Evolutionary conservation across 805 yeast species (phyloP), one percentile per base, ranked within the genome.

Genomic region (Kregervanrija pseudodelftensis): DNA sequence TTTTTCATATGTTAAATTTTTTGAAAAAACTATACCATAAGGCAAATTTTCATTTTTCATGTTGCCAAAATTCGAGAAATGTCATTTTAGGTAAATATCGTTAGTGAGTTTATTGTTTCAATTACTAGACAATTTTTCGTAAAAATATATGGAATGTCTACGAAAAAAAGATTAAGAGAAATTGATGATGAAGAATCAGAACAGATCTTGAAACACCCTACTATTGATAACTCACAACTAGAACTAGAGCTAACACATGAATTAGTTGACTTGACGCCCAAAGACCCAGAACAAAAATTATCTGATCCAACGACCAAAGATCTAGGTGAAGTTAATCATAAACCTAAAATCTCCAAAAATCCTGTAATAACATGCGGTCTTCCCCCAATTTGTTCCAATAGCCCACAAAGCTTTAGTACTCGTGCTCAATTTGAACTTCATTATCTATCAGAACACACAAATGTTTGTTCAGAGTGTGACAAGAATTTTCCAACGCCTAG

Each of bases 401-500:
- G 33, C 4, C 59, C 60, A 13, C 30, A 35, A 9, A 16, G 11
- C 4, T 54, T 58, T 41, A 30, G 38, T 2, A 41, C 31, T 10
- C 36, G 37, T 16, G 33, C 36, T 11, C 46, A 42, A 40, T 46
- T 52, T 47, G 59, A 57, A 41, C 8, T 42, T 4, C 59, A 72
- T 55, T 57, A 59, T 49, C 38, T 53, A 5, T 28, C 49, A 1
- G 30, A 33, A 4, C 66, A 63, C 42, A 50, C 60, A 4, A 51
- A 65, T 49, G 49, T 58, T 1, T 73, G 79, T 47, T 41, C 49
- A 0, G 61, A 57, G 33, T 74, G 80, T 49, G 48, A 52, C 9
- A 60, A 53, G 36, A 60, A 56, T 47, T 72, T 77, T 45, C 80
- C 80, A 0, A 63, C 67, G n/a, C 61, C 65, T 10, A 53, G 47